These are phyloP conservation scores for Backusella tuberculispora DNA, from an alignment of 192 early-diverging fungal genomes.

Conservation along the genomic window DNA sequence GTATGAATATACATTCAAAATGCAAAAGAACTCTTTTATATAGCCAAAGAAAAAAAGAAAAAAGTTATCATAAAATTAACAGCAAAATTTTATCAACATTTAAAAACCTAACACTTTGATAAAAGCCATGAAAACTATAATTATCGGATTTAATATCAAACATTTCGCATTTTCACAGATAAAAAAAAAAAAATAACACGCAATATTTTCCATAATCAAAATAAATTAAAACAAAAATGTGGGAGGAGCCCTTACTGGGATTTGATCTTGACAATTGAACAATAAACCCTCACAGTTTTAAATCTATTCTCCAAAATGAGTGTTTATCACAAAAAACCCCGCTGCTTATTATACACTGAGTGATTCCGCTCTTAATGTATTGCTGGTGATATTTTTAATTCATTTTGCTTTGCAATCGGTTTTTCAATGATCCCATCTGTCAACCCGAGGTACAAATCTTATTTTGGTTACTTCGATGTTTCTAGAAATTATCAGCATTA, in stretches of 20 bases:
- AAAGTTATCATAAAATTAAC: too few species aligned
- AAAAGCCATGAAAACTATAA: too few species aligned
- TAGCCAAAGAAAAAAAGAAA: too few species aligned
- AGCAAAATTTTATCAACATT: too few species aligned
- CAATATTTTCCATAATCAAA: not conserved
- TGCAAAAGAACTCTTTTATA: too few species aligned
- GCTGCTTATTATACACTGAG: not conserved
- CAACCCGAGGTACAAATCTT: constrained; percentile 4
- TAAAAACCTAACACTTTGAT: too few species aligned
- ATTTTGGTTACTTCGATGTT: not conserved
- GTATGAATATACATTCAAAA: too few species aligned
- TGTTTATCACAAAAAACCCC: not conserved
- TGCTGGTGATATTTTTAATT: not conserved
- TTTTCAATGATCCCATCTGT: not conserved
- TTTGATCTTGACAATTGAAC: not conserved
- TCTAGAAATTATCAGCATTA: not conserved
- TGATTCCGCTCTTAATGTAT: too few species aligned
- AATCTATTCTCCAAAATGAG: not conserved
- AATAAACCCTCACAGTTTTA: not conserved
- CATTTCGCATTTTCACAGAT: not conserved
- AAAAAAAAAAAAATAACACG: not conserved
- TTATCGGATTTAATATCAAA: not conserved
- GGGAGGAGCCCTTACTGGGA: not conserved
- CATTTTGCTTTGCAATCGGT: not conserved
- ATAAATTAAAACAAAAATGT: not conserved